Percentiles rank a stretch among this genome's conserved stretches.
phyloP scores from a whole-genome alignment of 2,329 filamentous ascomycete genomes.

The Aureobasidium vineae region DNA sequence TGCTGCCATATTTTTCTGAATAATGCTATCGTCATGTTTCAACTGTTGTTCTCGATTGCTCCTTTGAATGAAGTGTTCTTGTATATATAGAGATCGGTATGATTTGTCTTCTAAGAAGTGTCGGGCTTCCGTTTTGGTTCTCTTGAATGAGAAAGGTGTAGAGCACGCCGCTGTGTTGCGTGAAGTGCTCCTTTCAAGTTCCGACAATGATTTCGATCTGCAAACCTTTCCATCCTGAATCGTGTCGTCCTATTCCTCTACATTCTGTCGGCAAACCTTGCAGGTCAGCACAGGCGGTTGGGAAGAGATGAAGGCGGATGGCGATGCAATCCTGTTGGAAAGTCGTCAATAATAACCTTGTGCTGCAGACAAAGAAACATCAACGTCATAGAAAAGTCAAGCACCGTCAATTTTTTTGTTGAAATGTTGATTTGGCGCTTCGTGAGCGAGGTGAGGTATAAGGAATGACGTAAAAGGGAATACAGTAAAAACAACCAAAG shows the following conservation, averaged over 20 bases:
- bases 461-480: slow-evolving; percentile 21
- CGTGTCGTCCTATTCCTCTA: not conserved
- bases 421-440: slow-evolving; percentile 21
- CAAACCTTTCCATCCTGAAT: not conserved
- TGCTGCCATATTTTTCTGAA: too few species aligned
- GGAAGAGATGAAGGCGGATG: not conserved
- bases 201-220: not conserved
- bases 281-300: not conserved
- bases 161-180: not conserved
- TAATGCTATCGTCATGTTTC: too few species aligned
- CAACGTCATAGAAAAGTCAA: slow-evolving; percentile 6
- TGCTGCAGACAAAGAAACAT: not conserved
- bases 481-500: slow-evolving; percentile 24
- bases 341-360: not conserved
- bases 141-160: not conserved
- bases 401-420: not conserved
- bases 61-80: too few species aligned
- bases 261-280: not conserved
- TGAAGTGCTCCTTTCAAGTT: not conserved
- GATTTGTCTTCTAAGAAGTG: not conserved
- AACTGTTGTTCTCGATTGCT: too few species aligned
- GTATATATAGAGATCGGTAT: not conserved
- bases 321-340: not conserved
- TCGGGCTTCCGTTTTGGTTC: not conserved
- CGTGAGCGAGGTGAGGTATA: not conserved